phyloP scores from a whole-genome alignment of 2,329 filamentous ascomycete genomes.

The Phialophora chinensis region DNA sequence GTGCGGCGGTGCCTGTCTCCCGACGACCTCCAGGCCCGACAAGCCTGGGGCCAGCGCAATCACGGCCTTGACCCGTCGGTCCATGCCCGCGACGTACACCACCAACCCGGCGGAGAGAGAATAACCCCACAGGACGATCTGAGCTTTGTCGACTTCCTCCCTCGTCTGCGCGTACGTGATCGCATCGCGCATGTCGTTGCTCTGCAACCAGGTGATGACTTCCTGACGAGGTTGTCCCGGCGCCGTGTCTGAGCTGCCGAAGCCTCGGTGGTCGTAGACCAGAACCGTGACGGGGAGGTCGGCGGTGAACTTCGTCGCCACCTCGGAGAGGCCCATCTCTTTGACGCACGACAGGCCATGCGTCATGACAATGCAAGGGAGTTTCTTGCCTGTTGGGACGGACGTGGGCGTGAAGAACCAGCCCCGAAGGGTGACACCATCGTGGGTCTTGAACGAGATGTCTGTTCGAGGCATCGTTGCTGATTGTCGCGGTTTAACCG shows the following conservation, averaged over 20 bases:
- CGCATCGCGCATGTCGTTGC: slow-evolving; percentile 48
- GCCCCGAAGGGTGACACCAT: slow-evolving; percentile 37
- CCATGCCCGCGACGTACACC: slow-evolving; percentile 48
- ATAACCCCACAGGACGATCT: slow-evolving; percentile 48
- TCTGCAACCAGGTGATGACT: slow-evolving; percentile 43
- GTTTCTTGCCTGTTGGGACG: slow-evolving; percentile 9
- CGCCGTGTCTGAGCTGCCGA: slow-evolving; percentile 43
- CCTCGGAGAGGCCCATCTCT: slow-evolving; percentile 34
- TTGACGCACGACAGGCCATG: slow-evolving; percentile 37
- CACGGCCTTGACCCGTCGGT: slow-evolving; percentile 50
- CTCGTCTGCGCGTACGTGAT: slow-evolving; percentile 43
- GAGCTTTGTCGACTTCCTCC: slow-evolving; percentile 41
- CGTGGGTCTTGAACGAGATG: slow-evolving; percentile 36
- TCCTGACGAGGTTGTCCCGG: slow-evolving; percentile 45
- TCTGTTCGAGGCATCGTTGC: slow-evolving; percentile 28
- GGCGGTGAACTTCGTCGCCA: slow-evolving; percentile 29
- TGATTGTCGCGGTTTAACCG: background rate
- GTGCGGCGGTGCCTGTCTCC: slow-evolving; percentile 44
- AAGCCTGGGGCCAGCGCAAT: slow-evolving; percentile 45
- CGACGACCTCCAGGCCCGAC: slow-evolving; percentile 44
- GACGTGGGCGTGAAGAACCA: slow-evolving; percentile 33
- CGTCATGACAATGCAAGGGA: slow-evolving; percentile 35
- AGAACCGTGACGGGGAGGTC: slow-evolving; percentile 36
- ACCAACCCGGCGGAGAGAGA: slow-evolving; percentile 49
- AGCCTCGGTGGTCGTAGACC: slow-evolving; percentile 44